Base-by-base conservation (phyloP, 2,329 filamentous ascomycete species). In the Fusarium musae region DNA sequence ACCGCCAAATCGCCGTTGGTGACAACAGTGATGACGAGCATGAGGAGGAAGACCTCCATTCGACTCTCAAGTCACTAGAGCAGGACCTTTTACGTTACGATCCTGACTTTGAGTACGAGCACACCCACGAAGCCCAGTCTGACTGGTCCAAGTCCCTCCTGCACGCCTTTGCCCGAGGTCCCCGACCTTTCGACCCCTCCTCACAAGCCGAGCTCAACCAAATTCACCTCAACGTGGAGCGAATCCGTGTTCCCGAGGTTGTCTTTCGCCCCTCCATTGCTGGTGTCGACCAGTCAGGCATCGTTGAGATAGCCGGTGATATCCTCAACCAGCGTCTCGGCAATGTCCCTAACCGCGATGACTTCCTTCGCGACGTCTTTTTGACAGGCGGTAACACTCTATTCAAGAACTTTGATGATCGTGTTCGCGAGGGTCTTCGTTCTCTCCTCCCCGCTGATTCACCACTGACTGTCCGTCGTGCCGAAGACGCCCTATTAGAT, bases 101-200 rank as follows among this genome's bases (percentile, higher is more conserved):
- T 79, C 92, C 94, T 1, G 87, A 91, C 50, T 99, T 99, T 79
- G 95, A 93, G 4, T 96, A 98, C 82, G 92, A 98, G 73, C 92
- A 97, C 81, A 98, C 96, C 0, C 90, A 95, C 61, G 96, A 96
- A 74, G 95, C 96, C 2, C 94, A 98, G 82, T 92, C 92, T 34
- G 96, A 98, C 85, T 99, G 96, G 96, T 97, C 93, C 19, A 97
- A 96, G 82, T 94, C 91, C 52, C 87, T 98, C 54, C 85, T 98
- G 23, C 96, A 99, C 82, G 93, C 95, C 12, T 99, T 98, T 83
- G 85, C 93, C 42, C 93, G 95, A 60, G 96, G 96, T 0, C 94
- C 95, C 0, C 93, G 94, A 76, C 93, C 96, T 2, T 97, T 95
- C 74, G 93, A 98, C 75, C 85, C 91, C 0, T 91, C 94, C 63